A percentile compares a stretch with the other conserved stretches of the same genome.
These are phyloP conservation scores for Amylocarpus encephaloides DNA, from an alignment of 2,329 filamentous ascomycete species.

Conservation along the genomic window DNA sequence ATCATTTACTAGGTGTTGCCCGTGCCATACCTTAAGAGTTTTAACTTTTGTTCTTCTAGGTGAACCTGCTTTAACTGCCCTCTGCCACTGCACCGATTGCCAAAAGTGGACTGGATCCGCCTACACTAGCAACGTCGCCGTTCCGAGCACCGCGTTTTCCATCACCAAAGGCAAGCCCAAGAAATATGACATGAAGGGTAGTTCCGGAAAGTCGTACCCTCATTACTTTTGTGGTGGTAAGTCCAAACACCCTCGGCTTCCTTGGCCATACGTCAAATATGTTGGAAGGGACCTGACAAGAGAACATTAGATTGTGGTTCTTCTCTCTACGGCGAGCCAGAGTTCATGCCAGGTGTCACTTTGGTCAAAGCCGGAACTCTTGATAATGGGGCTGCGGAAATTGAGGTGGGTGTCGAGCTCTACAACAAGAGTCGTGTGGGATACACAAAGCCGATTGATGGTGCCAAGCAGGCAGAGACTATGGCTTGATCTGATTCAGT, in stretches of 20 bases:
- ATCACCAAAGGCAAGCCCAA: not conserved
- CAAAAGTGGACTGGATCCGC: conserved; percentile 6
- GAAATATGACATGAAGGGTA: not conserved
- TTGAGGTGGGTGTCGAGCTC: conserved; percentile 4
- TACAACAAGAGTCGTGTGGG: conserved; percentile 5
- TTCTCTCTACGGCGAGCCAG: conserved; percentile 1
- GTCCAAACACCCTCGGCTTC: not conserved
- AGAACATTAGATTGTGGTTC: conserved; percentile 3
- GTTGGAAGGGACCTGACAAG: not conserved
- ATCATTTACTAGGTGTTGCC: too few species aligned
- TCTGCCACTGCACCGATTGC: conserved; percentile 10
- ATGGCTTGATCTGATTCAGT: not conserved
- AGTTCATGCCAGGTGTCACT: not conserved
- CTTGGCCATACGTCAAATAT: not conserved
- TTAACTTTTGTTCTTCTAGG: not conserved
- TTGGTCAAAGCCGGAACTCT: conserved; percentile 2
- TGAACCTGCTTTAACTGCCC: conserved; percentile 1
- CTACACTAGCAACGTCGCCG: not conserved
- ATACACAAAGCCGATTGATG: not conserved
- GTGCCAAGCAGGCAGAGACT: conserved; percentile 1
- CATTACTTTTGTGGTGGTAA: conserved; percentile 2
- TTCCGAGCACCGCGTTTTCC: not conserved
- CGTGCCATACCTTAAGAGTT: too few species aligned
- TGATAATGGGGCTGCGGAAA: conserved; percentile 2
- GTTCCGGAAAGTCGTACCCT: not conserved